Evolutionary conservation across 2,329 filamentous ascomycete genomes (phyloP).

Genomic region (Phialophora chinensis): DNA sequence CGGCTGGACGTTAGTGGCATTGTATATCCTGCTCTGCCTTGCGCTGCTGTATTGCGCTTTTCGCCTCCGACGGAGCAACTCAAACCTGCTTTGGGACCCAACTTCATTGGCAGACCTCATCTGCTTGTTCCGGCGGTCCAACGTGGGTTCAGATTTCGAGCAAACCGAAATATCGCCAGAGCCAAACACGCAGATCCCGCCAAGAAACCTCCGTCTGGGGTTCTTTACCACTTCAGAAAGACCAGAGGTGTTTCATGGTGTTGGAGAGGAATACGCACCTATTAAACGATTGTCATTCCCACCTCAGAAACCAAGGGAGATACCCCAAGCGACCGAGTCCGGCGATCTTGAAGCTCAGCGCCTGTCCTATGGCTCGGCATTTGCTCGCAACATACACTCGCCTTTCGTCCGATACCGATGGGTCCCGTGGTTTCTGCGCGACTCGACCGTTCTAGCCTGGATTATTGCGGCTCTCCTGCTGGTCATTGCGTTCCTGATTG

Average conservation of each 20-base stretch:
- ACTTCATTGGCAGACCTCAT: slow-evolving; percentile 81
- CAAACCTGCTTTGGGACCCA: slow-evolving; percentile 84
- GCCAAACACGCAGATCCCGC: slow-evolving; percentile 57
- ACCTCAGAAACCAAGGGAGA: slow-evolving; percentile 20
- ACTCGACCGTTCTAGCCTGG: slow-evolving; percentile 69
- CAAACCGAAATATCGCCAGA: slow-evolving; percentile 66
- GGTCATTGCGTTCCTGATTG: slow-evolving; percentile 72
- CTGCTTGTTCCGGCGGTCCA: slow-evolving; percentile 78
- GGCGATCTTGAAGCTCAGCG: slow-evolving; percentile 48
- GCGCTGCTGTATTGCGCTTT: slow-evolving; percentile 64
- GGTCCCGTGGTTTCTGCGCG: slow-evolving; percentile 77
- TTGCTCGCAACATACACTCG: slow-evolving; percentile 59
- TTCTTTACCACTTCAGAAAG: slow-evolving; percentile 78
- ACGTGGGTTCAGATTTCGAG: slow-evolving; percentile 74
- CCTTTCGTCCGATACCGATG: slow-evolving; percentile 67
- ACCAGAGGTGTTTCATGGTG: slow-evolving; percentile 75
- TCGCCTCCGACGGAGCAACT: slow-evolving; percentile 70
- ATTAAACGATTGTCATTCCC: slow-evolving; percentile 57
- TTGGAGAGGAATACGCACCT: slow-evolving; percentile 68
- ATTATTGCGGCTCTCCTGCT: slow-evolving; percentile 66
- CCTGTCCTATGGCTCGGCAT: slow-evolving; percentile 50
- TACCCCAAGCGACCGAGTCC: slow-evolving; percentile 39
- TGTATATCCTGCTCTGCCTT: slow-evolving; percentile 72
- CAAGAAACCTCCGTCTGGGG: slow-evolving; percentile 73
- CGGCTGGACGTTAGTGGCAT: slow-evolving; percentile 75